Evolutionary conservation across 306 rosid species (phyloP).

Genomic region (Gynostemma pentaphyllum): DNA sequence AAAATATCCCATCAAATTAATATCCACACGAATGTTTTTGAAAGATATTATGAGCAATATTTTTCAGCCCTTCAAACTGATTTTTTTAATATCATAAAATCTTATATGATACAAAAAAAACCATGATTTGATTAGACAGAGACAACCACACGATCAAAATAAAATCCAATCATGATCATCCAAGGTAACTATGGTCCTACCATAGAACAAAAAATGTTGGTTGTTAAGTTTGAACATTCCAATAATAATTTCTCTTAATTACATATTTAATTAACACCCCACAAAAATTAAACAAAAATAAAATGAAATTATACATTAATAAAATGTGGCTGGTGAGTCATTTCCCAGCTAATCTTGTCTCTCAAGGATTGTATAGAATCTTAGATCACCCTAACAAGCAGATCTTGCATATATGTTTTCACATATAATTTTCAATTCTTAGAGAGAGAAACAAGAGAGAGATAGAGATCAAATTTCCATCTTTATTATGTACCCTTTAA

Average conservation of each 20-base stretch:
- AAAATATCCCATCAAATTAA: too few species aligned
- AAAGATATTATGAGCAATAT: too few species aligned
- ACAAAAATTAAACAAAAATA: background rate
- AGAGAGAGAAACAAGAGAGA: too few species aligned
- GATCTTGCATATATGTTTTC: background rate
- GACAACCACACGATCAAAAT: background rate
- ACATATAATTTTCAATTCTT: background rate
- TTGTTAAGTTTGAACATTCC: background rate
- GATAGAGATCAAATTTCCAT: background rate
- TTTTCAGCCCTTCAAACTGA: too few species aligned
- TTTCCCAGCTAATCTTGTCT: conserved; percentile 6
- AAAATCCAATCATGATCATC: background rate
- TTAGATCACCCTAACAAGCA: conserved; percentile 5
- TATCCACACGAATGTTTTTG: too few species aligned
- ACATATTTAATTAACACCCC: background rate
- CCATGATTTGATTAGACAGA: background rate
- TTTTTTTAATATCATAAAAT: too few species aligned
- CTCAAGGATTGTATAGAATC: conserved; percentile 2
- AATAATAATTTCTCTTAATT: background rate
- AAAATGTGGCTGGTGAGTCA: background rate
- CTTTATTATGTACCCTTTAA: conserved; percentile 13
- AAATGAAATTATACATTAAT: background rate
- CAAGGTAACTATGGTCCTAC: conserved; percentile 4
- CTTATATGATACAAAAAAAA: too few species aligned
- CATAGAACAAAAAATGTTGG: conserved; percentile 9